Evolutionary conservation across 352 stramenopile species (phyloP).

Genomic region (Pythium pyrilobum): DNA sequence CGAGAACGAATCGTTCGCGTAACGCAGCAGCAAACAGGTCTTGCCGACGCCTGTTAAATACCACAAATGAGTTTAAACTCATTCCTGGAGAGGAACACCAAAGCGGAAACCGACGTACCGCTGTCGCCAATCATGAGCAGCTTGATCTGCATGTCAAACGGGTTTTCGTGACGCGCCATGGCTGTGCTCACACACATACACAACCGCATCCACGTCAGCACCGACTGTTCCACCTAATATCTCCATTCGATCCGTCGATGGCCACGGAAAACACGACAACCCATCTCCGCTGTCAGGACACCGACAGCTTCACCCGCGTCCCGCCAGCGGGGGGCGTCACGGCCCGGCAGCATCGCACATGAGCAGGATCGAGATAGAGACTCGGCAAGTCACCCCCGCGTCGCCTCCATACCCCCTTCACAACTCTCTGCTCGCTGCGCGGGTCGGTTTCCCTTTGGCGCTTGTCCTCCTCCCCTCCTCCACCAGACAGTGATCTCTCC

Average conservation of each 20-base stretch:
- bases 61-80: background rate
- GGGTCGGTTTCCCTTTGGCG: slow-evolving; percentile 3
- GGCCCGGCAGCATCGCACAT: no score
- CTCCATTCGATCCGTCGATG: no score
- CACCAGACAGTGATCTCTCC: no score
- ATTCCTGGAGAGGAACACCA: background rate
- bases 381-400: no score
- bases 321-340: no score
- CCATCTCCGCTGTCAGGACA: no score
- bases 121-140: slow-evolving; percentile 97
- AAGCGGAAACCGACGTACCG: slow-evolving; percentile 48
- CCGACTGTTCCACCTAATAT: no score
- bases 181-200: slow-evolving; percentile 12
- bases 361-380: no score
- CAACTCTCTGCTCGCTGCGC: background rate
- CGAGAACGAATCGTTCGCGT: slow-evolving; percentile 89
- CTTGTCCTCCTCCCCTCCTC: background rate
- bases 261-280: no score
- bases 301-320: no score
- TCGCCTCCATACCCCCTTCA: background rate
- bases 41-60: slow-evolving; percentile 73
- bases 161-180: slow-evolving; percentile 89
- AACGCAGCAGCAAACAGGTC: slow-evolving; percentile 84
- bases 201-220: no score
- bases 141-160: slow-evolving; percentile 98